Evolutionary conservation across 192 early-diverging fungal species (phyloP), one percentile per base, ranked within the genome.

Genomic region (Coemansia guatemalensis): DNA sequence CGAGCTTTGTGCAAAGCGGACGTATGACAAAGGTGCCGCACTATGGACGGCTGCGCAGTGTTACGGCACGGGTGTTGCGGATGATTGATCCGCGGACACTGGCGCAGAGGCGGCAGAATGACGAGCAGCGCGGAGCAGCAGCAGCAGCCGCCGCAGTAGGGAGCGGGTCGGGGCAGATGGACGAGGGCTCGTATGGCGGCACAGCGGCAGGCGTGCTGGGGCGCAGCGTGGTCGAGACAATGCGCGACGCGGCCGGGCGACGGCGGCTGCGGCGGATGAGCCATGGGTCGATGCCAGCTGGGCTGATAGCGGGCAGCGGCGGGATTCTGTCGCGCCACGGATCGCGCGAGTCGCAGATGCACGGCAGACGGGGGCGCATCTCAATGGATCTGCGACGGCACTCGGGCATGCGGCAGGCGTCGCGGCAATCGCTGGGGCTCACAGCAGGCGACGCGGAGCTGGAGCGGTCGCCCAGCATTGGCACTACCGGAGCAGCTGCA

Each of bases 11-110:
- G 26, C 67, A 73, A 55, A 67, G 71, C 62, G 71, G 77, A 5
- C 55, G 60, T 5, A 80, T 80, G 77, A 80, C 77, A n/a, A 81
- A 81, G 25, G 57, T 81, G 24, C 62, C 78, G 51, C 78, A 81
- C 61, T 81, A 81, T 56, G 78, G 78, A 4, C 78, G 78, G 2
- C 24, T 81, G 62, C 78, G 78, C n/a, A 81, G 73, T 48, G 74
- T 73, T 4, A 72, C 74, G 1, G 73, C 78, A 1, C 78, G 78
- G 0, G 74, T 72, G 2, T 52, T 81, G 59, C 78, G 78, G 6
- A 67, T 80, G 71, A 64, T 70, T 33, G 77, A 80, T 60, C 77
- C 77, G 21, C 77, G 71, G 7, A 60, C 68, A 11, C 62, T 68
- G 5, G 68, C 74, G 4, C 60, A 69, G 39, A 50, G 25, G 61